Percentiles rank a stretch among this genome's conserved stretches.
Conservation (phyloP, 2,329 filamentous ascomycete genomes). For the Eutypa lata region DNA sequence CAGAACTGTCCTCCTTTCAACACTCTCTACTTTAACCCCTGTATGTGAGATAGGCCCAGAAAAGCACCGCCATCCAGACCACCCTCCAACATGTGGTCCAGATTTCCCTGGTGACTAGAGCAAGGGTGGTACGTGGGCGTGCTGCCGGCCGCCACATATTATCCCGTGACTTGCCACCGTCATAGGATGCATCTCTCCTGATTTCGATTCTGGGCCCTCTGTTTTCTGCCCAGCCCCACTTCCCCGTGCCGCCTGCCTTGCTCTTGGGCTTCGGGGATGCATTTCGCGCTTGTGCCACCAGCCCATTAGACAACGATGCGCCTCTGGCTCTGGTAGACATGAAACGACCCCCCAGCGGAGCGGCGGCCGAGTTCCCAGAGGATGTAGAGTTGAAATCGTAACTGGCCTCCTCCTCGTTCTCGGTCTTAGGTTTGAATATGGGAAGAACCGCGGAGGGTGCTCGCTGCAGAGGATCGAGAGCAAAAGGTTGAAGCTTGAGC, state of each 20-base stretch:
- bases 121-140: slow-evolving; percentile 33
- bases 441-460: slow-evolving; percentile 35
- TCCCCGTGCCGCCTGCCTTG: slow-evolving; percentile 21
- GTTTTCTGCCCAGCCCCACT: slow-evolving; percentile 44
- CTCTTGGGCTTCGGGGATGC: slow-evolving; percentile 18
- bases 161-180: slow-evolving; percentile 28
- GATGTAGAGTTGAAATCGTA: slow-evolving; percentile 21
- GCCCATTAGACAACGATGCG: slow-evolving; percentile 20
- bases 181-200: slow-evolving; percentile 41
- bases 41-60: slow-evolving; percentile 67
- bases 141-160: slow-evolving; percentile 24
- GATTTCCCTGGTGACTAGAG: slow-evolving; percentile 57
- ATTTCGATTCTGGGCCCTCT: slow-evolving; percentile 52
- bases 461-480: slow-evolving; percentile 40
- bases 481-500: slow-evolving; percentile 51
- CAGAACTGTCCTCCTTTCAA: slow-evolving; percentile 8
- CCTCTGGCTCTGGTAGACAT: slow-evolving; percentile 18
- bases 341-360: not conserved
- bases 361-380: slow-evolving; percentile 32
- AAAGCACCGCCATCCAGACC: slow-evolving; percentile 57
- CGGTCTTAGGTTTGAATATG: slow-evolving; percentile 52
- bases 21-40: slow-evolving; percentile 50
- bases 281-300: slow-evolving; percentile 15
- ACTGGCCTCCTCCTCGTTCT: slow-evolving; percentile 39
- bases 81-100: slow-evolving; percentile 60